phyloP scores from a whole-genome alignment of 2,329 filamentous ascomycete genomes.

The Fonsecaea nubica region DNA sequence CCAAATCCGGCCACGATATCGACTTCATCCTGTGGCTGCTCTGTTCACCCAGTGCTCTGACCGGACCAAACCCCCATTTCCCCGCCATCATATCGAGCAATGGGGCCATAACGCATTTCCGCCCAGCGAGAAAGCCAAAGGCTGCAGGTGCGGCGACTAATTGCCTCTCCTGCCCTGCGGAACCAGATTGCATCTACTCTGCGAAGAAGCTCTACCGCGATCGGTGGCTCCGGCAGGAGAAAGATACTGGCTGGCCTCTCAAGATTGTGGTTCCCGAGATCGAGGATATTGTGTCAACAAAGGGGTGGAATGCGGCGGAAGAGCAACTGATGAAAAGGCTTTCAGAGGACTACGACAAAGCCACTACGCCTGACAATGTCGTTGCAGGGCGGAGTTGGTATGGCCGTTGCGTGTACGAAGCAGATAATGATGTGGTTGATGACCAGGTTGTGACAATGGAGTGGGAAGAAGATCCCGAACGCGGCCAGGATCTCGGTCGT shows the following conservation, averaged over 20 bases:
- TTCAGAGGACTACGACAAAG: slow-evolving; percentile 62
- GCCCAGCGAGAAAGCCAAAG: slow-evolving; percentile 74
- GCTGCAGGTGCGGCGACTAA: slow-evolving; percentile 81
- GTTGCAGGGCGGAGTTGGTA: slow-evolving; percentile 70
- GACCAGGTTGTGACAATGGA: slow-evolving; percentile 87
- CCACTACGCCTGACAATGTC: slow-evolving; percentile 59
- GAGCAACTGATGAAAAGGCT: slow-evolving; percentile 58
- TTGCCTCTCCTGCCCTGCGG: slow-evolving; percentile 79
- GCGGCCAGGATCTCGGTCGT: slow-evolving; percentile 48
- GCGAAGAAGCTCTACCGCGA: slow-evolving; percentile 83
- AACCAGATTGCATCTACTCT: slow-evolving; percentile 80
- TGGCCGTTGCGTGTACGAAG: slow-evolving; percentile 92
- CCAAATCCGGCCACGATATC: slow-evolving; percentile 96
- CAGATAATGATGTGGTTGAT: slow-evolving; percentile 91
- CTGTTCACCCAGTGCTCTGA: slow-evolving; percentile 68
- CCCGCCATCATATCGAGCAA: slow-evolving; percentile 77
- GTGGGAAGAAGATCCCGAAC: slow-evolving; percentile 74
- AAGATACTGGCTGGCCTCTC: slow-evolving; percentile 77
- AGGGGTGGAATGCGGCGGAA: slow-evolving; percentile 58
- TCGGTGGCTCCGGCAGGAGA: slow-evolving; percentile 66
- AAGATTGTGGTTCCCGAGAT: slow-evolving; percentile 92
- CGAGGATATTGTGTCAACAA: slow-evolving; percentile 69
- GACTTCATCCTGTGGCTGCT: slow-evolving; percentile 92
- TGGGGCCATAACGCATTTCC: slow-evolving; percentile 80
- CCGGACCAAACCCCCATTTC: slow-evolving; percentile 66